Conservation (phyloP, 2,329 filamentous ascomycete species). For the Aspergillus sp. region DNA sequence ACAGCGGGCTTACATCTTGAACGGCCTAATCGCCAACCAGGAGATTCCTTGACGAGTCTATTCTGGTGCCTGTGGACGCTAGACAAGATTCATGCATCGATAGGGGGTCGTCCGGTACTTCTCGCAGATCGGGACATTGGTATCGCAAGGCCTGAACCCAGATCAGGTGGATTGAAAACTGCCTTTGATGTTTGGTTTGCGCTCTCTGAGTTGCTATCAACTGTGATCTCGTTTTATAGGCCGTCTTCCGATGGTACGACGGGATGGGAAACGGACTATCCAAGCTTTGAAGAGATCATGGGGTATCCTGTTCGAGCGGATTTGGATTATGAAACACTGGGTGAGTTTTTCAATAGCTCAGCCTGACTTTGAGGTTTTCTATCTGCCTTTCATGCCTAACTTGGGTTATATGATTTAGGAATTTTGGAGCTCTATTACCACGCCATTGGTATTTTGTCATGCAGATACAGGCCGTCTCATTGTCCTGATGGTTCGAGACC, state of each 20-base stretch:
- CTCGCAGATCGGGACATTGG: conserved; percentile 47
- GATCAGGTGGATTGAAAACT: conserved; percentile 19
- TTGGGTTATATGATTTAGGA: conserved; percentile 33
- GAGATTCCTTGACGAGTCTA: conserved; percentile 36
- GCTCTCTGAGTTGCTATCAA: conserved; percentile 43
- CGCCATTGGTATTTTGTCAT: conserved; percentile 60
- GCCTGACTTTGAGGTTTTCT: neutral
- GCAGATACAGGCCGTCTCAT: conserved; percentile 49
- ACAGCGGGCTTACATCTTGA: conserved; percentile 46
- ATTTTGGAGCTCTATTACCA: conserved; percentile 62
- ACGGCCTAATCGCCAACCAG: conserved; percentile 36
- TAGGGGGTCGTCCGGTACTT: conserved; percentile 46
- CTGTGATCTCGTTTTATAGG: conserved; percentile 46
- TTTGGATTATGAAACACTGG: conserved; percentile 35
- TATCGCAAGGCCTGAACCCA: conserved; percentile 34
- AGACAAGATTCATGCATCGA: conserved; percentile 48
- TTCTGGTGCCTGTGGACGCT: conserved; percentile 49
- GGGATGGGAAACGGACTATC: conserved; percentile 46
- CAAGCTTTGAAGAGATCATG: conserved; percentile 41
- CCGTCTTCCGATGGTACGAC: conserved; percentile 38
- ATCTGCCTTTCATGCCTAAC: neutral
- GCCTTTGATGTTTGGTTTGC: conserved; percentile 45
- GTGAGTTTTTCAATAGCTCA: conserved; percentile 20
- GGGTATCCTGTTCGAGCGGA: conserved; percentile 31
- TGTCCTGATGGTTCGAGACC: conserved; percentile 51